These are phyloP conservation scores for Acrocalymma vagum DNA, from an alignment of 2,329 filamentous ascomycete species.

Conservation along the genomic window DNA sequence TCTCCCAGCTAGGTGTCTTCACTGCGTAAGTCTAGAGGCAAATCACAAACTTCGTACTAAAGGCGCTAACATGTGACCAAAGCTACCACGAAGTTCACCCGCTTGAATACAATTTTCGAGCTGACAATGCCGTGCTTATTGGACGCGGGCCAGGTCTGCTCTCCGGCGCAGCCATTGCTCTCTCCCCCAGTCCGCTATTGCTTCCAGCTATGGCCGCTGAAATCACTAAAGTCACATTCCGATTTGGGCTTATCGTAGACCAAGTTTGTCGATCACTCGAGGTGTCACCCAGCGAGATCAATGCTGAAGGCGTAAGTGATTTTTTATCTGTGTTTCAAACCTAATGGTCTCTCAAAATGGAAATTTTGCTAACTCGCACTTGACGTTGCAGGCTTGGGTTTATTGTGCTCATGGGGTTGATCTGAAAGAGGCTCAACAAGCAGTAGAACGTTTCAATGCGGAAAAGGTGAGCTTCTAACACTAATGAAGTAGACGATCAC, in stretches of 20 bases:
- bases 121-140: constrained; percentile 1
- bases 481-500: too few relatives aligned
- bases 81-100: constrained; percentile 4
- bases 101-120: constrained; percentile 1
- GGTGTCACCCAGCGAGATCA: constrained; percentile 2
- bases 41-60: neutral
- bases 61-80: neutral
- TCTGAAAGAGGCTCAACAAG: constrained; percentile 1
- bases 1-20: constrained; percentile 4
- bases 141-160: neutral
- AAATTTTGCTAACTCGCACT: neutral
- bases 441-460: constrained; percentile 1
- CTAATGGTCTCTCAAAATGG: too few relatives aligned
- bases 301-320: constrained; percentile 4
- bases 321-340: too few relatives aligned
- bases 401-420: constrained; percentile 2
- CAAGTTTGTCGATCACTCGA: constrained; percentile 4
- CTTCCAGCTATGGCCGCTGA: constrained; percentile 1
- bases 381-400: neutral
- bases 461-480: constrained; percentile 1
- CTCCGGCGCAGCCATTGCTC: neutral
- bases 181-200: neutral
- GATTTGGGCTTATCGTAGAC: constrained; percentile 4
- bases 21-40: neutral
- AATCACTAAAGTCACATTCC: constrained; percentile 1